phyloP scores from a whole-genome alignment of 108 stramenopile species.

The Stephanodiscus triporus region DNA sequence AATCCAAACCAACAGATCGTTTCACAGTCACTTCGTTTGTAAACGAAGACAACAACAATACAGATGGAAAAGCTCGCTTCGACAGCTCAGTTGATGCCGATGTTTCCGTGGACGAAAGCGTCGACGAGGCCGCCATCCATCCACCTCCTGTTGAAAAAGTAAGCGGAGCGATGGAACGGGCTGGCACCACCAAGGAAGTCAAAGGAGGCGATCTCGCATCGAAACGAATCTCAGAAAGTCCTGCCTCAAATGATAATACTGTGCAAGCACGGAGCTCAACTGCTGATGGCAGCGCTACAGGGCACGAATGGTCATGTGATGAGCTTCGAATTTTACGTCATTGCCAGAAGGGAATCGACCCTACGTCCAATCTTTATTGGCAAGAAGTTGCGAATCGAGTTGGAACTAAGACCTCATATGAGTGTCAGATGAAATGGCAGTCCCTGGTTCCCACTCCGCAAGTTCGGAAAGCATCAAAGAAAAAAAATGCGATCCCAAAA shows the following conservation, averaged over 20 bases:
- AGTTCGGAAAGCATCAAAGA: neutral
- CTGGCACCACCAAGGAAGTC: neutral
- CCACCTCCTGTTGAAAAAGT: neutral
- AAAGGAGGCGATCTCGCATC: neutral
- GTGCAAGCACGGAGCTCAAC: neutral
- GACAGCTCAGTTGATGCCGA: neutral
- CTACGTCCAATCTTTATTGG: constrained; percentile 61
- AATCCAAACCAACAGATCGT: constrained; percentile 33
- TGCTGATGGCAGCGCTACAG: neutral
- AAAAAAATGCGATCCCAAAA: neutral
- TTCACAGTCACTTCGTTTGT: constrained; percentile 23
- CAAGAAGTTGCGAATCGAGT: constrained; percentile 51
- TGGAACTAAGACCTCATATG: constrained; percentile 36
- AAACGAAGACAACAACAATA: neutral
- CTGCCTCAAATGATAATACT: neutral
- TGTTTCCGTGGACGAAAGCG: neutral
- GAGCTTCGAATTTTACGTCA: constrained; percentile 6
- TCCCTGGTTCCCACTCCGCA: neutral
- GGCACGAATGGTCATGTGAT: neutral
- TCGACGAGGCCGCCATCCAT: neutral
- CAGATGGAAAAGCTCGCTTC: neutral
- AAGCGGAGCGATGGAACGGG: neutral
- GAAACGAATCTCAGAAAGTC: neutral
- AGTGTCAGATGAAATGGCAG: constrained; percentile 16
- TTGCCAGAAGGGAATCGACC: constrained; percentile 52